Evolutionary conservation across 139 green algal genomes (phyloP), one percentile per base, ranked within the genome.

Genomic region (Chlorella sp.): DNA sequence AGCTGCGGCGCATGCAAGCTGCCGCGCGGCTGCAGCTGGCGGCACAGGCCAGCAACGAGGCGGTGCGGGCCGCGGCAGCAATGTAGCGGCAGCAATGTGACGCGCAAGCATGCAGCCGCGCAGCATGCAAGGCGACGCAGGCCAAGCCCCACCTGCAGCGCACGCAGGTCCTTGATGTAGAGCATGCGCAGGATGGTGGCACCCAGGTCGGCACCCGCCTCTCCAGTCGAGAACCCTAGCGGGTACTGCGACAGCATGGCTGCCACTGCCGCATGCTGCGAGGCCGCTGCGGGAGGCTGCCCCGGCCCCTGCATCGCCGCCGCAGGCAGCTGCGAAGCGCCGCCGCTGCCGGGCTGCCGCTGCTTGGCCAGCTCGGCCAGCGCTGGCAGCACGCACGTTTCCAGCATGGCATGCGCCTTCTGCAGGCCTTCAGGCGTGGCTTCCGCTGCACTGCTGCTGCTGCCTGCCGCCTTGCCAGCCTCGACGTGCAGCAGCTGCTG

Each of bases 121-220:
- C n/a, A n/a, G n/a, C n/a, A n/a, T n/a, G n/a, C n/a, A n/a, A n/a
- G n/a, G n/a, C n/a, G n/a, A n/a, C n/a, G n/a, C n/a, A n/a, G 28
- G 57, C 60, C 76, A 21, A 39, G 15, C 1, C 64, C 16, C n/a
- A 70, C 74, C 74, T 93, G 90, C 47, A 95, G 82, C 28, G 64
- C 51, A 2, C 93, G 85, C 32, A 96, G 83, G 71, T 96, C 93
- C 18, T 88, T 89, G 11, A 93, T 89, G 79, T 91, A 94, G 18
- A 94, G 87, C 85, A 95, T 92, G n/a, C 93, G 88, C 62, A 95
- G 83, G n/a, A 95, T 55, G 12, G 79, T 92, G 0, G 89, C 89
- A 15, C 90, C 87, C 30, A 76, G 25, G 84, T 95, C 89, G n/a
- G 91, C 81, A 15, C 44, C 51, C 5, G 68, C n/a, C 68, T 95